A percentile compares a stretch with the other conserved stretches of the same genome.
phyloP scores from a whole-genome alignment of 441 rosid species.

The Melastoma candidum region DNA sequence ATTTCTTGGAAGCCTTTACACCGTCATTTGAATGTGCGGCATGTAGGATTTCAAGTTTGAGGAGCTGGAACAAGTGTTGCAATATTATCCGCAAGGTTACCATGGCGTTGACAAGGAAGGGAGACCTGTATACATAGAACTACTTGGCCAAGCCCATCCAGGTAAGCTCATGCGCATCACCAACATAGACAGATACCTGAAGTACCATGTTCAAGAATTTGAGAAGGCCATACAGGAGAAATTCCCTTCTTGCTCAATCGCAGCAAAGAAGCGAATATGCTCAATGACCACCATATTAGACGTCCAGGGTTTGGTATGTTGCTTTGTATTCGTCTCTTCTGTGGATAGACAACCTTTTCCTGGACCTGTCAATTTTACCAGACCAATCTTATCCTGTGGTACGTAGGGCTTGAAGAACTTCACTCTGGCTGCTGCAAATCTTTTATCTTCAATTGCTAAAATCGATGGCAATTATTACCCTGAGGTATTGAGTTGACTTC shows the following conservation, averaged over 20 bases:
- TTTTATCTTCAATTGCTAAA: slow-evolving; percentile 66
- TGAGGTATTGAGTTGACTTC: slow-evolving; percentile 48
- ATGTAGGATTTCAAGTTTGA: slow-evolving; percentile 76
- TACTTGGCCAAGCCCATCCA: slow-evolving; percentile 93
- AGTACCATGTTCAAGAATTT: slow-evolving; percentile 94
- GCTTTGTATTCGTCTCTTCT: not conserved
- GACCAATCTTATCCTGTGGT: slow-evolving; percentile 15
- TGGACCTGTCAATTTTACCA: not conserved
- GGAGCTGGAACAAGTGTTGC: slow-evolving; percentile 92
- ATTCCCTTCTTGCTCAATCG: slow-evolving; percentile 90
- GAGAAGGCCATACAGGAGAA: slow-evolving; percentile 81
- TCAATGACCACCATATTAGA: slow-evolving; percentile 84
- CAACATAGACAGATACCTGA: slow-evolving; percentile 63
- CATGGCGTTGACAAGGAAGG: slow-evolving; percentile 98
- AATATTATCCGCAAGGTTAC: slow-evolving; percentile 87
- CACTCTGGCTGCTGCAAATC: slow-evolving; percentile 73
- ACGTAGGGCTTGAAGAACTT: slow-evolving; percentile 87
- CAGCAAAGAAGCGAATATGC: slow-evolving; percentile 70
- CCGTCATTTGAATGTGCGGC: slow-evolving; percentile 1
- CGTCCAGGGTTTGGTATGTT: slow-evolving; percentile 81
- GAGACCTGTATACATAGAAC: slow-evolving; percentile 88
- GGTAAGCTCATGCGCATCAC: slow-evolving; percentile 80
- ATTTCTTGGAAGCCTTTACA: not conserved
- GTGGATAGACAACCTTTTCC: not conserved
- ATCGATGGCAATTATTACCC: slow-evolving; percentile 89